phyloP scores from a whole-genome alignment of 1,139 yeast genomes.

The Candida freyschussii region DNA sequence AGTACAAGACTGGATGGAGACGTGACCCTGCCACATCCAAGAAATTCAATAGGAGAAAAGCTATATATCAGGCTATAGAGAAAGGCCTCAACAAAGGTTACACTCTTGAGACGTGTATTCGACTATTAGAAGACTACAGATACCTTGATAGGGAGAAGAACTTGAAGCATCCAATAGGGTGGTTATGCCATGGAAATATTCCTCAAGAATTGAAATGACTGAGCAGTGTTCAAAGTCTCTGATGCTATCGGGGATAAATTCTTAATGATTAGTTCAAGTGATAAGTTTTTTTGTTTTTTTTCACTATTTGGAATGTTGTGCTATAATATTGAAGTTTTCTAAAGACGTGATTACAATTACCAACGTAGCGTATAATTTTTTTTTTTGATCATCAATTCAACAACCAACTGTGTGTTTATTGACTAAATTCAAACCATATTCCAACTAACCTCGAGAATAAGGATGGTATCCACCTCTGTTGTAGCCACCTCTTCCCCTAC shows the following conservation, averaged over 20 bases:
- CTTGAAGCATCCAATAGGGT: slow-evolving; percentile 36
- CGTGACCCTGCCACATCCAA: slow-evolving; percentile 37
- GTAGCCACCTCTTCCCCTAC: slow-evolving; percentile 19
- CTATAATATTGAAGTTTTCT: no score
- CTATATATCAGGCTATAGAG: slow-evolving; percentile 36
- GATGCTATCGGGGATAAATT: background rate
- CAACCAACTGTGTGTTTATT: no score
- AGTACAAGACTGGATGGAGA: slow-evolving; percentile 38
- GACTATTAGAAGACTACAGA: slow-evolving; percentile 33
- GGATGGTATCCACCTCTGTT: slow-evolving; percentile 32
- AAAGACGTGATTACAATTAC: no score
- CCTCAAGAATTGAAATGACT: slow-evolving; percentile 20
- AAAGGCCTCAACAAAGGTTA: slow-evolving; percentile 32
- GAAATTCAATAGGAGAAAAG: slow-evolving; percentile 35
- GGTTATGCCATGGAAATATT: slow-evolving; percentile 33
- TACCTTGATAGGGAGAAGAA: slow-evolving; percentile 29
- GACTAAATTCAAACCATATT: no score
- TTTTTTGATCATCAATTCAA: no score
- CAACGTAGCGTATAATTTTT: no score
- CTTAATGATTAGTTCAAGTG: background rate
- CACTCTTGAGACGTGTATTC: slow-evolving; percentile 30
- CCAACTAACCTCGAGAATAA: no score
- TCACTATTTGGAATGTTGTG: no score
- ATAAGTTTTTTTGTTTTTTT: background rate
- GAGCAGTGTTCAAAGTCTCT: background rate